These are phyloP conservation scores for Metarhizium album DNA, from an alignment of 2,329 filamentous ascomycete genomes.

Conservation along the genomic window DNA sequence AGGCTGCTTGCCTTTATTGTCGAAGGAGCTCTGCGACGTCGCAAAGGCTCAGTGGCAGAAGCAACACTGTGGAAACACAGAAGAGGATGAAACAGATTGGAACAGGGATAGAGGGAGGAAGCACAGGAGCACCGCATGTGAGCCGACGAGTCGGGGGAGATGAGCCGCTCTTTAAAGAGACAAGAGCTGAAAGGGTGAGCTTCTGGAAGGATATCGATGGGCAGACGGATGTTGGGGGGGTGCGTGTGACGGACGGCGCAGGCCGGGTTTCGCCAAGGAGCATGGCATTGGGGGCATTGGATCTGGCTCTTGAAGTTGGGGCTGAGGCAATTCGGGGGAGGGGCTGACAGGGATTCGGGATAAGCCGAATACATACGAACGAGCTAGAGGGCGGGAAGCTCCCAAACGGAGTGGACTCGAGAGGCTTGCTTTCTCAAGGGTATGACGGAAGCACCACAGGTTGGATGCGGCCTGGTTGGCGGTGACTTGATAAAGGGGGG, in stretches of 20 bases:
- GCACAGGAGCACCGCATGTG: neutral
- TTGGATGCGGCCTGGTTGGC: no score
- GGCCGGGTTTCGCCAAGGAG: neutral
- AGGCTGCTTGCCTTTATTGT: neutral
- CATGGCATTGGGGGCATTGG: neutral
- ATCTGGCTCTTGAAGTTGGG: constrained; percentile 1
- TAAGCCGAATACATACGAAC: neutral
- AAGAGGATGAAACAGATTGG: neutral
- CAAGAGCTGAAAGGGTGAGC: constrained; percentile 1
- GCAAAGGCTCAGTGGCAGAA: neutral
- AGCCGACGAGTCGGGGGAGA: neutral
- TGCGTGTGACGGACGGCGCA: neutral
- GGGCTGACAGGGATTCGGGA: neutral
- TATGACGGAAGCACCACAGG: neutral
- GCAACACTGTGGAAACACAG: neutral
- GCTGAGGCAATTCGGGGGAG: constrained; percentile 2
- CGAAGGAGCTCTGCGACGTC: neutral
- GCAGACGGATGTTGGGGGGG: neutral
- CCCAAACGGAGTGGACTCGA: neutral
- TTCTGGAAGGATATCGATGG: constrained; percentile 9
- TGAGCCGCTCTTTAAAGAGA: constrained; percentile 9
- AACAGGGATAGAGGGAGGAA: constrained; percentile 1
- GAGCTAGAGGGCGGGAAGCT: neutral
- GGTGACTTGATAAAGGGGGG: neutral
- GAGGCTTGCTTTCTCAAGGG: neutral